These are phyloP conservation scores for Choiromyces venosus DNA, from an alignment of 495 filamentous ascomycete genomes.

Conservation along the genomic window DNA sequence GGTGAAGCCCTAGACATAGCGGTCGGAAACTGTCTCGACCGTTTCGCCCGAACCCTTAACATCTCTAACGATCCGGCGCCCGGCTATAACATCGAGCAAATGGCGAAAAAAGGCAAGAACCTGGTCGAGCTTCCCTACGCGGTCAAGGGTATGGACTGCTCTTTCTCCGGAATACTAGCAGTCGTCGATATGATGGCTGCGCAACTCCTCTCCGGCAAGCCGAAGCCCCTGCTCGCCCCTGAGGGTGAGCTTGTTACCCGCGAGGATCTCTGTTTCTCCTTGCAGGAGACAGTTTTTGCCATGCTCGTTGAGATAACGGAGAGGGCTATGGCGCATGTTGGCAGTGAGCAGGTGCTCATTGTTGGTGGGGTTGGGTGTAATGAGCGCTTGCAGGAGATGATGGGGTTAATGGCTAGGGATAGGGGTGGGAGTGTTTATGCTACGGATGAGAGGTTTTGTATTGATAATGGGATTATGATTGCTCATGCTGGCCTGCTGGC, in stretches of 20 bases:
- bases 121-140: conserved; percentile 88
- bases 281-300: conserved; percentile 90
- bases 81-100: conserved; percentile 95
- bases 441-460: conserved; percentile 82
- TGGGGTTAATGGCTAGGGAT: conserved; percentile 91
- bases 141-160: conserved; percentile 98
- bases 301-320: conserved; percentile 99
- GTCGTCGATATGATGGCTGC: conserved; percentile 71
- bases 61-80: conserved; percentile 96
- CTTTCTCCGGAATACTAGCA: conserved; percentile 85
- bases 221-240: conserved; percentile 44
- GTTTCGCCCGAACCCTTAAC: conserved; percentile 81
- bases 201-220: conserved; percentile 49
- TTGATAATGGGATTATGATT: conserved; percentile 99
- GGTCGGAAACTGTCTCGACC: conserved; percentile 93
- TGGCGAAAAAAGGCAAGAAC: conserved; percentile 70
- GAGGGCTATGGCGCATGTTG: conserved; percentile 96
- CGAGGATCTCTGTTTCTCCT: conserved; percentile 86
- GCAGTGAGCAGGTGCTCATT: conserved; percentile 80
- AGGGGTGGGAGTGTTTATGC: conserved; percentile 86
- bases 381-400: conserved; percentile 94
- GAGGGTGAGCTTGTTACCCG: conserved; percentile 55
- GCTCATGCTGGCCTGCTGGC: conserved; percentile 89
- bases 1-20: conserved; percentile 96
- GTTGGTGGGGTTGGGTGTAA: conserved; percentile 99